Conservation (phyloP, 495 filamentous ascomycete genomes). For the Podospora pseudopauciseta region DNA sequence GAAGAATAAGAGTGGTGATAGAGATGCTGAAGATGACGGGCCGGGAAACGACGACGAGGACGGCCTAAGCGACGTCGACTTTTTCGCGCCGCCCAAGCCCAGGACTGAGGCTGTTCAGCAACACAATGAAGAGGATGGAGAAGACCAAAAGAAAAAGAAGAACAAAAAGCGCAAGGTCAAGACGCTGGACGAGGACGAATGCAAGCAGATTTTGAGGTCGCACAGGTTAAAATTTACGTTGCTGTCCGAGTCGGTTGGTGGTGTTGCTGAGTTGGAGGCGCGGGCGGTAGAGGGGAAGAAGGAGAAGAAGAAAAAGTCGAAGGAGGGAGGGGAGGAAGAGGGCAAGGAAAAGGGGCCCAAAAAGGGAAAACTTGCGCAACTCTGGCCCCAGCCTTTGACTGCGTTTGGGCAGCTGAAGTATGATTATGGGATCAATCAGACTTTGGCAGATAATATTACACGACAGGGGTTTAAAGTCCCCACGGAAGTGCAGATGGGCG, state of each 20-base stretch:
- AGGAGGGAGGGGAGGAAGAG: constrained; percentile 39
- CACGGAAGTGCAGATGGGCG: constrained; percentile 90
- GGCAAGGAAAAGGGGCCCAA: constrained; percentile 45
- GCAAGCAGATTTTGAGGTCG: constrained; percentile 67
- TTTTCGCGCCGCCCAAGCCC: constrained; percentile 39
- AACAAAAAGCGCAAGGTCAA: constrained; percentile 30
- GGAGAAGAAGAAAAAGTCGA: constrained; percentile 36
- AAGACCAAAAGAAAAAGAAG: background rate
- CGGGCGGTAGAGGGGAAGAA: constrained; percentile 37
- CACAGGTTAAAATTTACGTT: constrained; percentile 87
- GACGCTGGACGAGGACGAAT: constrained; percentile 59
- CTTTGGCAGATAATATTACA: constrained; percentile 73
- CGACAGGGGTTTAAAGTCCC: constrained; percentile 79
- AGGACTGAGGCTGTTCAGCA: constrained; percentile 14
- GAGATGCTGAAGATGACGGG: constrained; percentile 21
- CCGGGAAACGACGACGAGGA: constrained; percentile 32
- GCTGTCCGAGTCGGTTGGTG: constrained; percentile 40
- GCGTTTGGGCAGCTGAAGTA: constrained; percentile 70
- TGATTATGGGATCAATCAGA: constrained; percentile 63
- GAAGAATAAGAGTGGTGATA: constrained; percentile 29
- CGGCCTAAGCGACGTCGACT: constrained; percentile 42
- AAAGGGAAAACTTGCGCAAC: constrained; percentile 51
- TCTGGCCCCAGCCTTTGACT: constrained; percentile 73
- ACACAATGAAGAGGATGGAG: constrained; percentile 15
- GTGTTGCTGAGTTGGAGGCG: constrained; percentile 14